Conservation (phyloP, 371 early-diverging fungal genomes). For the Saksenaea oblongispora region DNA sequence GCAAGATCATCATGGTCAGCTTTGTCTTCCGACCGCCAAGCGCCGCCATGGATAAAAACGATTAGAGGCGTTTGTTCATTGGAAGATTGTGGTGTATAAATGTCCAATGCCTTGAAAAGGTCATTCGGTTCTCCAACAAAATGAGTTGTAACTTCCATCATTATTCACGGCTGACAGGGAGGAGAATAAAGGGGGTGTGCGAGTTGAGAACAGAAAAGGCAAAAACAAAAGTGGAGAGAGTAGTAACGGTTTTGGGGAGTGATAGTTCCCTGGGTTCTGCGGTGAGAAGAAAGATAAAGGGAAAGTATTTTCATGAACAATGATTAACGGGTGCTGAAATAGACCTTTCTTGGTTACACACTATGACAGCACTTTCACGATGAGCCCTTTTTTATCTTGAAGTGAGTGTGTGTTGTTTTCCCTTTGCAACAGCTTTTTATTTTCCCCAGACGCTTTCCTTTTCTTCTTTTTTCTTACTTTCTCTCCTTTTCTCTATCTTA, state of each 20-base stretch:
- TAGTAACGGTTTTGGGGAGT: background rate
- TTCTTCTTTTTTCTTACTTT: background rate
- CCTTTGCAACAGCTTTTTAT: background rate
- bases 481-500: background rate
- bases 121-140: slow-evolving; percentile 13
- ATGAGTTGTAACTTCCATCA: background rate
- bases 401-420: background rate
- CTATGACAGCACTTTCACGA: slow-evolving; percentile 8
- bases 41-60: slow-evolving; percentile 82
- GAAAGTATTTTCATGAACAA: background rate
- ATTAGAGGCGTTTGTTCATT: slow-evolving; percentile 44
- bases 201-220: background rate
- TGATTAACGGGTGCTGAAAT: slow-evolving; percentile 5
- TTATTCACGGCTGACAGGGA: background rate
- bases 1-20: slow-evolving; percentile 53
- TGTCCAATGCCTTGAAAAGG: slow-evolving; percentile 20
- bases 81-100: slow-evolving; percentile 23
- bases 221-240: background rate
- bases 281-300: background rate
- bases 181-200: background rate
- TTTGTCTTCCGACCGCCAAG: slow-evolving; percentile 83
- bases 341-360: background rate
- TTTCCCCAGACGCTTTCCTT: background rate
- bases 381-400: slow-evolving; percentile 15
- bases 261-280: background rate